phyloP scores from a whole-genome alignment of 441 rosid species.

The Biscutella laevigata region DNA sequence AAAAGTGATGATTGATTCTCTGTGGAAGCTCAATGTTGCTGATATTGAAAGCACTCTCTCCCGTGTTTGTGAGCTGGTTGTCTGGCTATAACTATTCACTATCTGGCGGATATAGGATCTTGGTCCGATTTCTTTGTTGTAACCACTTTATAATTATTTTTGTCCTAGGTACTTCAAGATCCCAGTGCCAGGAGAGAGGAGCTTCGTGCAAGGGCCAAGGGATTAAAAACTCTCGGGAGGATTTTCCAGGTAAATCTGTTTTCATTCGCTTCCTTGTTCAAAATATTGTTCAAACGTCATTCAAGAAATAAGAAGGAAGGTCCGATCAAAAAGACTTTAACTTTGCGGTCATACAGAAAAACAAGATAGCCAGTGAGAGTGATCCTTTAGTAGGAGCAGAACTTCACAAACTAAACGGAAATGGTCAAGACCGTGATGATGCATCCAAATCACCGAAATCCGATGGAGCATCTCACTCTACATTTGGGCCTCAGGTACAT shows the following conservation, averaged over 20 bases:
- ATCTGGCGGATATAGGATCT: conserved; percentile 7
- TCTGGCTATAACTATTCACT: conserved; percentile 15
- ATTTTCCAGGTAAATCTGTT: conserved; percentile 66
- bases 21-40: conserved; percentile 97
- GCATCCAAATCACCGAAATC: conserved; percentile 36
- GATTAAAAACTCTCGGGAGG: conserved; percentile 86
- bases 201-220: conserved; percentile 86
- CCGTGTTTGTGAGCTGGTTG: conserved; percentile 90
- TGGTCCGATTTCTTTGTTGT: conserved; percentile 20
- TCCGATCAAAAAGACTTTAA: not conserved
- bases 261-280: not conserved
- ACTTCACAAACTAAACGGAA: conserved; percentile 48
- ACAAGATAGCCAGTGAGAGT: conserved; percentile 56
- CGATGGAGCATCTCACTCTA: conserved; percentile 40
- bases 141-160: not conserved
- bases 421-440: conserved; percentile 32
- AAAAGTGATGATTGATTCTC: conserved; percentile 83
- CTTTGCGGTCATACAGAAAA: conserved; percentile 33
- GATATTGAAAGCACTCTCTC: conserved; percentile 90
- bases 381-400: conserved; percentile 38
- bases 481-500: conserved; percentile 49
- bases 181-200: conserved; percentile 75
- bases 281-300: not conserved
- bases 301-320: not conserved
- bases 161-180: conserved; percentile 86